Evolutionary conservation across 2,329 filamentous ascomycete species (phyloP).

Genomic region (Lecanicillium sp.): DNA sequence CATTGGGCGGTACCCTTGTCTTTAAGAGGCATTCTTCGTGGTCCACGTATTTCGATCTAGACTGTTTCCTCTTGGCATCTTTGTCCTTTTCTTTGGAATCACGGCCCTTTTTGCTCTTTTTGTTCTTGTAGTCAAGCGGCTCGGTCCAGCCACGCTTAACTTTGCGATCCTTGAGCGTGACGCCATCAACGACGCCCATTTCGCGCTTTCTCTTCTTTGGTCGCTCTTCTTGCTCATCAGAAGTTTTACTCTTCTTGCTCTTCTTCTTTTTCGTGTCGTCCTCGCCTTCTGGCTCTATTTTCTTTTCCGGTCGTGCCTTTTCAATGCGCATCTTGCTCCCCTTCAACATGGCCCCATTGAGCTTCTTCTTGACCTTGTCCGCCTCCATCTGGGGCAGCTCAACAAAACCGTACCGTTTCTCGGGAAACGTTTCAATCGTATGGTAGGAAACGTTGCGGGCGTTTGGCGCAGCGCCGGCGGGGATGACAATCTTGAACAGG

Average conservation of each 20-base stretch:
- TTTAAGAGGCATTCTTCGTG: constrained; percentile 79
- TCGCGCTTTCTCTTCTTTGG: constrained; percentile 43
- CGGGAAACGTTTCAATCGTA: constrained; percentile 75
- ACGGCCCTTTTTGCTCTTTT: constrained; percentile 36
- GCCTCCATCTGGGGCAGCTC: constrained; percentile 75
- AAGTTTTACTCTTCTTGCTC: constrained; percentile 21
- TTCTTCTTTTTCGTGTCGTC: constrained; percentile 14
- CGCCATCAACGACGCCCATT: constrained; percentile 49
- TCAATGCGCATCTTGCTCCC: constrained; percentile 81
- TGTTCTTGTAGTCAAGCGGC: constrained; percentile 40
- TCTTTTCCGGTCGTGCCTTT: constrained; percentile 53
- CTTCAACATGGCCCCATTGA: constrained; percentile 78
- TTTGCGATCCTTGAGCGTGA: constrained; percentile 66
- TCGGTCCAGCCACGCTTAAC: constrained; percentile 89
- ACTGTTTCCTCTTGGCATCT: constrained; percentile 48
- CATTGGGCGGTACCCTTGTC: constrained; percentile 54
- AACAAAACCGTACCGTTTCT: constrained; percentile 83
- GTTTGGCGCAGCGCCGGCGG: constrained; percentile 53
- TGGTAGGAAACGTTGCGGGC: constrained; percentile 87
- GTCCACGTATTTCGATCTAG: constrained; percentile 73
- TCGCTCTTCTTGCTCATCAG: constrained; percentile 12
- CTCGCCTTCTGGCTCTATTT: constrained; percentile 22
- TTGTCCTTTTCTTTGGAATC: constrained; percentile 40
- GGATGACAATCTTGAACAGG: constrained; percentile 64
- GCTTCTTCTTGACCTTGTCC: constrained; percentile 83